phyloP scores from a whole-genome alignment of 2,329 filamentous ascomycete species.

The Juglanconis oblonga region DNA sequence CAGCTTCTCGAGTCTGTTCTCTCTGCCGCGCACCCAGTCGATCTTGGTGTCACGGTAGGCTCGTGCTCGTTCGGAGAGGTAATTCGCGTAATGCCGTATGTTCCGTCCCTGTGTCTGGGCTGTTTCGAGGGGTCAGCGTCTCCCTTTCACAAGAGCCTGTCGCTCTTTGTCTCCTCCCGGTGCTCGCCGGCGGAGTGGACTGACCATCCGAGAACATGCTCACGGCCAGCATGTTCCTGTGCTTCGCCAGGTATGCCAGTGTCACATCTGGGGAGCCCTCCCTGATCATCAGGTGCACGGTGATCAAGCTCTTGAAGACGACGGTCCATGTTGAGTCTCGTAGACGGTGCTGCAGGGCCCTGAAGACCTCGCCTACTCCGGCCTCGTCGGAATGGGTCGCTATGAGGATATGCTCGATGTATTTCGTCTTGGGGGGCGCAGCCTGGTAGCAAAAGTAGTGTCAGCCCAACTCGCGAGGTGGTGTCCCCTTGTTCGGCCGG shows the following conservation, averaged over 20 bases:
- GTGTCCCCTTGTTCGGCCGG: neutral
- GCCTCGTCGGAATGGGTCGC: conserved; percentile 94
- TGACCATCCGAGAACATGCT: conserved; percentile 89
- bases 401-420: conserved; percentile 96
- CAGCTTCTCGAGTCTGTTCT: conserved; percentile 79
- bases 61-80: conserved; percentile 77
- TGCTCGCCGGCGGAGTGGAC: conserved; percentile 29
- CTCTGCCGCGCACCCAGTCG: conserved; percentile 84
- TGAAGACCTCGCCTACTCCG: conserved; percentile 93
- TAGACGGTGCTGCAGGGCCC: conserved; percentile 81
- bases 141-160: neutral
- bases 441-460: conserved; percentile 51
- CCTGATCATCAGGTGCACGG: conserved; percentile 94
- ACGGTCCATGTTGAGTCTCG: conserved; percentile 99
- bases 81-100: conserved; percentile 86
- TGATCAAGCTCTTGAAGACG: conserved; percentile 95
- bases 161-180: neutral
- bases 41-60: conserved; percentile 81
- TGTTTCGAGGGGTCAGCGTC: conserved; percentile 36
- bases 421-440: conserved; percentile 96
- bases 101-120: conserved; percentile 94
- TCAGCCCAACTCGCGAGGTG: conserved; percentile 18
- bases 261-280: conserved; percentile 90
- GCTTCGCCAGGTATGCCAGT: conserved; percentile 76
- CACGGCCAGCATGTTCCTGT: conserved; percentile 80